These are phyloP conservation scores for Collybiopsis luxurians DNA, from an alignment of 768 basidiomycete species.

Conservation along the genomic window DNA sequence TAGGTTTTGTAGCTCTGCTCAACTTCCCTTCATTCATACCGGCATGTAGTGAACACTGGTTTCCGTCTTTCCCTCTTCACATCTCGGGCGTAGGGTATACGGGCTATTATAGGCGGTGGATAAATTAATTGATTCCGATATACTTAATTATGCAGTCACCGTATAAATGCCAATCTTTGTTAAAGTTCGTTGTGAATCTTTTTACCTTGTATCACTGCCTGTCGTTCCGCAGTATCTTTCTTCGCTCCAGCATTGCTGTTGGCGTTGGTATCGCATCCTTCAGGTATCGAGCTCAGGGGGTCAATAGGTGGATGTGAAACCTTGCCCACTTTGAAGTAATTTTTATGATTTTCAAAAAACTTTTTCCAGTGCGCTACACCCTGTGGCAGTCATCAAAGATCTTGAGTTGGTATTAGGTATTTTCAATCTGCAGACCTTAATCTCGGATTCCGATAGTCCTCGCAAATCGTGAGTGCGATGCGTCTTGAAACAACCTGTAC, in stretches of 20 bases:
- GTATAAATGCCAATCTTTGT: slow-evolving; percentile 4
- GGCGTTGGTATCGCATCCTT: slow-evolving; percentile 71
- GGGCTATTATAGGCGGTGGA: too few relatives aligned
- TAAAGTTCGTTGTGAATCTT: slow-evolving; percentile 33
- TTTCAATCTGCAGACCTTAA: slow-evolving; percentile 47
- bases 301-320: slow-evolving; percentile 78
- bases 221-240: slow-evolving; percentile 22
- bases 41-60: too few relatives aligned
- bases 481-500: slow-evolving; percentile 88
- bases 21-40: too few relatives aligned
- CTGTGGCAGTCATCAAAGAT: slow-evolving; percentile 37
- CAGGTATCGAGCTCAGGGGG: slow-evolving; percentile 69
- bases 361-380: slow-evolving; percentile 84
- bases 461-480: slow-evolving; percentile 92
- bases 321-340: slow-evolving; percentile 74
- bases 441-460: slow-evolving; percentile 70
- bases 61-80: too few relatives aligned
- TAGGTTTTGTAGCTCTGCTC: slow-evolving; percentile 8
- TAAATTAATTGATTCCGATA: too few relatives aligned
- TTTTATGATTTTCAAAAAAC: slow-evolving; percentile 81
- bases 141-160: background rate
- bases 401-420: background rate
- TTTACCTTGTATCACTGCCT: background rate
- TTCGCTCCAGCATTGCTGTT: slow-evolving; percentile 29
- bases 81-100: too few relatives aligned